Conservation (phyloP, 192 early-diverging fungal genomes). For the Gigaspora rosea region DNA sequence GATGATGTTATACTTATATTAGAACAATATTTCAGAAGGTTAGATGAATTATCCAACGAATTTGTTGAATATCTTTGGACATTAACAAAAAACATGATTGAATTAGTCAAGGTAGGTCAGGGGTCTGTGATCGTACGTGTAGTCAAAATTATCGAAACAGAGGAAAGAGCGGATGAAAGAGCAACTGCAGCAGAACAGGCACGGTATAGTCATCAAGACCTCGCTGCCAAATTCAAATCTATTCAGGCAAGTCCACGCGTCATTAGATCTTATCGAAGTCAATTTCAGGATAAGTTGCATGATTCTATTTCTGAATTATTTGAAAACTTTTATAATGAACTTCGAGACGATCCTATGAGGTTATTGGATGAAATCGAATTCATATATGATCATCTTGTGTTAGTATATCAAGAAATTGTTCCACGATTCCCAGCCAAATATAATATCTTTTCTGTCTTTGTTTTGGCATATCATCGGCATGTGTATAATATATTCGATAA, state of each 20-base stretch:
- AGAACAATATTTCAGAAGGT: conserved; percentile 79
- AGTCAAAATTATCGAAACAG: conserved; percentile 92
- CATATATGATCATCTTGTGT: conserved; percentile 85
- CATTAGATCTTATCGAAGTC: conserved; percentile 75
- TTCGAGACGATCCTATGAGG: conserved; percentile 59
- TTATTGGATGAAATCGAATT: conserved; percentile 72
- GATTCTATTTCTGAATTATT: conserved; percentile 73
- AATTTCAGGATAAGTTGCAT: conserved; percentile 76
- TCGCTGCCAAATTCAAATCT: conserved; percentile 47
- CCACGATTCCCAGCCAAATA: conserved; percentile 89
- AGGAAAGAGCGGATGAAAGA: conserved; percentile 88
- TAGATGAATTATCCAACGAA: conserved; percentile 77
- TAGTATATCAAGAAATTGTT: conserved; percentile 85
- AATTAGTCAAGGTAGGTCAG: conserved; percentile 71
- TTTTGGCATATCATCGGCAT: conserved; percentile 93
- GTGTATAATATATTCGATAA: conserved; percentile 81
- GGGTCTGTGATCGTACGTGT: conserved; percentile 80
- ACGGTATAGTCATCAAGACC: conserved; percentile 47
- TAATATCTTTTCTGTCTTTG: conserved; percentile 94
- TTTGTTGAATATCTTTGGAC: conserved; percentile 91
- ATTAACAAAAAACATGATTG: conserved; percentile 76
- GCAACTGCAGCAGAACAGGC: conserved; percentile 52
- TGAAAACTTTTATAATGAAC: conserved; percentile 60
- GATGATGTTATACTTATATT: conserved; percentile 85
- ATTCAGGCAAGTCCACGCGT: conserved; percentile 49